Evolutionary conservation across 345 rosid genomes (phyloP).

Genomic region (Rhizophora mangle): DNA sequence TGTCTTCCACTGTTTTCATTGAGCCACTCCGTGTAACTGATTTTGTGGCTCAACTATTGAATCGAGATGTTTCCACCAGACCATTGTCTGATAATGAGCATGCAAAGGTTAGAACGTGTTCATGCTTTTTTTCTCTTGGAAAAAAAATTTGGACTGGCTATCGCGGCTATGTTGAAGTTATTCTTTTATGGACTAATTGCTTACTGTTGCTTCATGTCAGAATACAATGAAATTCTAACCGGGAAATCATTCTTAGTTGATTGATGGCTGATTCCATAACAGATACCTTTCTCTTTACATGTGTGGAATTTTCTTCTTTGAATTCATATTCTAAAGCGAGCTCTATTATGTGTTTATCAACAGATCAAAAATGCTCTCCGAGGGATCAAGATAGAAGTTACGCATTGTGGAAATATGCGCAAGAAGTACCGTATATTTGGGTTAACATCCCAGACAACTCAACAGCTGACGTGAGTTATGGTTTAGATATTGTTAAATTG

Average conservation of each 20-base stretch:
- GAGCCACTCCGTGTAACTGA: conserved; percentile 80
- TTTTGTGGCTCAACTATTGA: conserved; percentile 65
- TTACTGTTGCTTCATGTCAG: no score
- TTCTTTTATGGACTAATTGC: not conserved
- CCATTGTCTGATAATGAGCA: conserved; percentile 90
- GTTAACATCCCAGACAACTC: conserved; percentile 81
- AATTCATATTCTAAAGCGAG: not conserved
- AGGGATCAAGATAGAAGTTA: conserved; percentile 89
- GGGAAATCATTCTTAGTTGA: not conserved
- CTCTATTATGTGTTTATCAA: not conserved
- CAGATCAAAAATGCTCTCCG: conserved; percentile 91
- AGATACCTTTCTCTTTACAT: not conserved
- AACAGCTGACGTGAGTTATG: conserved; percentile 74
- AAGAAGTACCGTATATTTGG: conserved; percentile 90
- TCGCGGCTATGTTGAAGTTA: no score
- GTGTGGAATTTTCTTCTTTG: not conserved
- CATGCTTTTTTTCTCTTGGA: not conserved
- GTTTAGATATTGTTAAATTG: conserved; percentile 11
- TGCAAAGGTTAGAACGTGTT: conserved; percentile 52
- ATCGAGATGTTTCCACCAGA: conserved; percentile 63
- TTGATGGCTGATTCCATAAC: not conserved
- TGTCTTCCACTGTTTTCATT: conserved; percentile 95
- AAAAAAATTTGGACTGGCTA: no score
- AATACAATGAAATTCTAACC: no score
- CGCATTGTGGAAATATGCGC: conserved; percentile 96